phyloP scores from a whole-genome alignment of 2,329 filamentous ascomycete genomes.

The Tolypocladium pustulatum region DNA sequence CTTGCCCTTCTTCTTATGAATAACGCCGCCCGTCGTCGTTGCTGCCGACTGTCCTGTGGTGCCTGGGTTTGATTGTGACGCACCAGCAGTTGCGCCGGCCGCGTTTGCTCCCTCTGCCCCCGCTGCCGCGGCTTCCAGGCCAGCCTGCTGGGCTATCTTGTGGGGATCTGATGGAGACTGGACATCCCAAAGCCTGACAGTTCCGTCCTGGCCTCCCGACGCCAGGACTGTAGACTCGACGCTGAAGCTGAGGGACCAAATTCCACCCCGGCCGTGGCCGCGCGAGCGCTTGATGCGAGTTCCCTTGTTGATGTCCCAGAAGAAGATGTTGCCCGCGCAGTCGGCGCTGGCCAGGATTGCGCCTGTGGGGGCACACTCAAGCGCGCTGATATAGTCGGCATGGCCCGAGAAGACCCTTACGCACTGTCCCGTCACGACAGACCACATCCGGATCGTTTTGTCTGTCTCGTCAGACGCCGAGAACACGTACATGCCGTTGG shows the following conservation, averaged over 20 bases:
- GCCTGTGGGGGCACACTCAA: conserved; percentile 80
- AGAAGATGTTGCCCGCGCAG: conserved; percentile 75
- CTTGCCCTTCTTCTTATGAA: conserved; percentile 68
- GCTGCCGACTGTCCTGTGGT: conserved; percentile 16
- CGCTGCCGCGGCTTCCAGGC: conserved; percentile 30
- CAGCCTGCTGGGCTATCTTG: conserved; percentile 38
- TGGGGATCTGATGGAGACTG: conserved; percentile 57
- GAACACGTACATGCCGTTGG: conserved; percentile 88
- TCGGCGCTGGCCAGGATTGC: conserved; percentile 88
- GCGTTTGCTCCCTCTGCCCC: conserved; percentile 27
- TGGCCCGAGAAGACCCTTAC: conserved; percentile 91
- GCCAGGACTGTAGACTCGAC: conserved; percentile 85
- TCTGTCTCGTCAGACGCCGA: conserved; percentile 78
- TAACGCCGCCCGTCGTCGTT: conserved; percentile 16
- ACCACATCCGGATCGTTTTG: conserved; percentile 96
- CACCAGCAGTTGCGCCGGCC: conserved; percentile 7
- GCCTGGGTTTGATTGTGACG: conserved; percentile 9
- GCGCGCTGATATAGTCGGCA: conserved; percentile 71
- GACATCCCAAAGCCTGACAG: conserved; percentile 90
- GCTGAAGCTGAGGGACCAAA: conserved; percentile 88
- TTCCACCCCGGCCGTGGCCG: conserved; percentile 85
- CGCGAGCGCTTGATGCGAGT: conserved; percentile 83
- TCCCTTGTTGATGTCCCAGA: conserved; percentile 90
- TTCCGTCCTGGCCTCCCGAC: conserved; percentile 84
- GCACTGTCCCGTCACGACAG: conserved; percentile 74